Evolutionary conservation across 306 rosid species (phyloP).

Genomic region (Cucumis melo): DNA sequence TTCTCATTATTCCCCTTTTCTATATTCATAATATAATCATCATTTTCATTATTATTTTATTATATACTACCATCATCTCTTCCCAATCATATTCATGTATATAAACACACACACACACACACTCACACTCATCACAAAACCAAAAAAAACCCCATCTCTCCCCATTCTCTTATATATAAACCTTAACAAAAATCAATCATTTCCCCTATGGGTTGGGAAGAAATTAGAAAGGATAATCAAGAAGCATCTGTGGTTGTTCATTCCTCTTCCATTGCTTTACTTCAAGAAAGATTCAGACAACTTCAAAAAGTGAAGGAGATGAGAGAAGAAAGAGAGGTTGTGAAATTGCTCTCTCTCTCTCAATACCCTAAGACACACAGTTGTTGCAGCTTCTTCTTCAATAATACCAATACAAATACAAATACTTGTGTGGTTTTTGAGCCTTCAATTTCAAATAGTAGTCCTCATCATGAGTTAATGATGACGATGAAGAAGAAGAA

Average conservation of each 20-base stretch:
- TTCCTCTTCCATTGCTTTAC: constrained; percentile 59
- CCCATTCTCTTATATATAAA: background rate
- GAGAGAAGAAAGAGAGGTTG: constrained; percentile 66
- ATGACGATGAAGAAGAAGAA: background rate
- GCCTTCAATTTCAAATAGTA: background rate
- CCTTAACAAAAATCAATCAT: background rate
- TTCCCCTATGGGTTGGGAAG: constrained; percentile 33
- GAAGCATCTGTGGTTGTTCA: constrained; percentile 10
- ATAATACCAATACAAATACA: background rate
- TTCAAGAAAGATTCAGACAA: constrained; percentile 83
- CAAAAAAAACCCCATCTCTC: background rate
- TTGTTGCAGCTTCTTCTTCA: background rate
- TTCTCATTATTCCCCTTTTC: constrained; percentile 36
- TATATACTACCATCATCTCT: no score
- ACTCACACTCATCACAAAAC: background rate
- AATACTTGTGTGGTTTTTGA: constrained; percentile 6
- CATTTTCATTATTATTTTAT: constrained; percentile 11
- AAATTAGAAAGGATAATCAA: background rate
- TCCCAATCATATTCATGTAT: background rate
- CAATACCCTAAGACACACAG: constrained; percentile 13
- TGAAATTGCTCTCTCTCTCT: constrained; percentile 16
- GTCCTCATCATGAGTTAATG: background rate
- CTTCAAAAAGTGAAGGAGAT: constrained; percentile 72
- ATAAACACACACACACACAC: background rate
- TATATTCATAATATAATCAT: background rate